Evolutionary conservation across 352 stramenopile genomes (phyloP), one percentile per base, ranked within the genome.

Genomic region (Globisporangium yorkense): DNA sequence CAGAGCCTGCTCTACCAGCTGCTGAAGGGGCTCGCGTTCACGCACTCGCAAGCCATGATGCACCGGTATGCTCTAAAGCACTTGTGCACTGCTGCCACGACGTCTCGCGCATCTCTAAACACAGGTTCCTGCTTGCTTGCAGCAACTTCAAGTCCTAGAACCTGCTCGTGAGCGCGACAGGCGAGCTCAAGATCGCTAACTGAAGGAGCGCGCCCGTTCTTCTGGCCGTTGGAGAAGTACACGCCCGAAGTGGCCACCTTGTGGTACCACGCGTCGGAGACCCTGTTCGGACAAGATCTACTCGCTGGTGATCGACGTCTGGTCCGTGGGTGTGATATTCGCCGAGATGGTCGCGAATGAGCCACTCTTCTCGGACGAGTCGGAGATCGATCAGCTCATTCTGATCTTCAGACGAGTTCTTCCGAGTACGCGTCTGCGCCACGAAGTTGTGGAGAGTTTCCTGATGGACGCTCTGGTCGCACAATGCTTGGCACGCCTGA

Each of bases 201-300:
- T 99, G 97, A 96, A 9, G 76, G 99, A 7, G 97, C 97, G 16
- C 76, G 97, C 21, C 96, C 95, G 7, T 99, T 99, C 67, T 98
- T 94, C 67, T 87, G 98, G 39, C 97, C 97, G 0, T 97, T 99
- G 47, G 94, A 97, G 31, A 97, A 97, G 47, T 94, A 99, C 63
- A 99, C 96, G 21, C 96, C 99, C 65, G 97, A 99, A 68, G 84
- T 99, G 35, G 97, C 99, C 5, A 99, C 97, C 44, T 82, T 99
- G 13, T 99, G 97, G 97, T 99, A 99, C 71, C 90, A 97, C 15
- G 92, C 97, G 29, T 96, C 97, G 0, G 97, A 99, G 78, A 99
- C 99, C 61, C 68, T 99, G 39, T 80, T 99, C 0, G 97, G 97
- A 7, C 73, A 98, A 41, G 48, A 61, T 89, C n/a, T 94, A 94